These are phyloP conservation scores for Ballota nigra DNA, from an alignment of 257 asterid species.

Conservation along the genomic window DNA sequence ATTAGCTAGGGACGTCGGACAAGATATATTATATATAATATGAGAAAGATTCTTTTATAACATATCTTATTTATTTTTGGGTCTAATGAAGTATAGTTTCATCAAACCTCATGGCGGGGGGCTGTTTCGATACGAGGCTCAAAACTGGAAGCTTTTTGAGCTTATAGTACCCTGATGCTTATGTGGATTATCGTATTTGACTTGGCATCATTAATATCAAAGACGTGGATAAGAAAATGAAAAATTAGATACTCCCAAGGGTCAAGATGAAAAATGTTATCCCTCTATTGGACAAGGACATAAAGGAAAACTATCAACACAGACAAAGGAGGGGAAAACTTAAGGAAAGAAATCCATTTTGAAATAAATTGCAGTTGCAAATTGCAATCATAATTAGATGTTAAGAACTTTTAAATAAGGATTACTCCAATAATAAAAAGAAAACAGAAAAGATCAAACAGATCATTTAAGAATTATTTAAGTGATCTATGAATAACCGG, in stretches of 20 bases:
- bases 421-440: not conserved
- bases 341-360: not conserved
- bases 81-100: not conserved
- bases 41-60: constrained; percentile 4
- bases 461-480: not conserved
- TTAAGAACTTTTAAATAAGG: not conserved
- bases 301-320: not conserved
- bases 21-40: not conserved
- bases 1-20: not conserved
- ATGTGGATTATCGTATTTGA: constrained; percentile 1
- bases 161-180: constrained; percentile 19
- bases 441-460: not conserved
- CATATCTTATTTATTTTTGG: constrained; percentile 5
- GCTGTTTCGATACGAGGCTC: not conserved
- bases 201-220: not conserved
- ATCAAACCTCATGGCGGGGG: not conserved
- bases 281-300: not conserved
- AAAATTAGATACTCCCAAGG: constrained; percentile 1
- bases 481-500: not conserved
- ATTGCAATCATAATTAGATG: not conserved
- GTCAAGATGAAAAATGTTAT: constrained; percentile 2
- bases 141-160: not conserved
- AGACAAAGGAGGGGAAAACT: not conserved
- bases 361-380: not conserved
- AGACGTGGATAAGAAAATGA: not conserved